A percentile compares a stretch with the other conserved stretches of the same genome.
These are phyloP conservation scores for Hippophae gyantsensis DNA, from an alignment of 306 rosid species.

Conservation along the genomic window DNA sequence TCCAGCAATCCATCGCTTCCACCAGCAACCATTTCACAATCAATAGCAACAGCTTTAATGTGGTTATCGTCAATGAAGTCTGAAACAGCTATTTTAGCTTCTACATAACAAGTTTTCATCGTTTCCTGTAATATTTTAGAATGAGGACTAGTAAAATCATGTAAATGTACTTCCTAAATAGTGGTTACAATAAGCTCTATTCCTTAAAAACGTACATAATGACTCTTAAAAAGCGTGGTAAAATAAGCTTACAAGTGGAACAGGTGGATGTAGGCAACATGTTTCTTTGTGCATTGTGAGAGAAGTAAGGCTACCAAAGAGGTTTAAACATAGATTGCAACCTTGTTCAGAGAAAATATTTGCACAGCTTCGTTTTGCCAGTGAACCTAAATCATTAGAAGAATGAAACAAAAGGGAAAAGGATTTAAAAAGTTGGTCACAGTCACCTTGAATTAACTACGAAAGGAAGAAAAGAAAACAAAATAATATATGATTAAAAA, in stretches of 20 bases:
- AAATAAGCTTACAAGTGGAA: slow-evolving; percentile 34
- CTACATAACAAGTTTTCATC: slow-evolving; percentile 11
- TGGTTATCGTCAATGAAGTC: slow-evolving; percentile 22
- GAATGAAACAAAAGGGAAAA: slow-evolving; percentile 10
- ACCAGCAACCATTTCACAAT: slow-evolving; percentile 90
- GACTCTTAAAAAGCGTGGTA: background rate
- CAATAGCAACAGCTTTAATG: slow-evolving; percentile 48
- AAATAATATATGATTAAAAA: slow-evolving; percentile 1
- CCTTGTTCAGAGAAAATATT: slow-evolving; percentile 44
- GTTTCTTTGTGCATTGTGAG: slow-evolving; percentile 39
- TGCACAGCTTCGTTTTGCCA: slow-evolving; percentile 47
- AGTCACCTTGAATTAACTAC: background rate
- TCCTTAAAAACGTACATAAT: slow-evolving; percentile 1
- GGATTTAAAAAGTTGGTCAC: too few species aligned
- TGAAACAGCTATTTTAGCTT: slow-evolving; percentile 19
- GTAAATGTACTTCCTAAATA: slow-evolving; percentile 10
- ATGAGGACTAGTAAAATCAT: slow-evolving; percentile 9
- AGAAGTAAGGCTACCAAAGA: slow-evolving; percentile 36
- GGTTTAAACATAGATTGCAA: slow-evolving; percentile 52
- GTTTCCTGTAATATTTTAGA: slow-evolving; percentile 47
- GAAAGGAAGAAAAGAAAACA: background rate
- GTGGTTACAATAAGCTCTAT: slow-evolving; percentile 7
- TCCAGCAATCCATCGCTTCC: slow-evolving; percentile 82
- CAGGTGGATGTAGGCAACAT: slow-evolving; percentile 44
- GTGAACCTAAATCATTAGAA: slow-evolving; percentile 40